Evolutionary conservation across 768 basidiomycete species (phyloP), one percentile per base, ranked within the genome.

Genomic region (Postia placenta): DNA sequence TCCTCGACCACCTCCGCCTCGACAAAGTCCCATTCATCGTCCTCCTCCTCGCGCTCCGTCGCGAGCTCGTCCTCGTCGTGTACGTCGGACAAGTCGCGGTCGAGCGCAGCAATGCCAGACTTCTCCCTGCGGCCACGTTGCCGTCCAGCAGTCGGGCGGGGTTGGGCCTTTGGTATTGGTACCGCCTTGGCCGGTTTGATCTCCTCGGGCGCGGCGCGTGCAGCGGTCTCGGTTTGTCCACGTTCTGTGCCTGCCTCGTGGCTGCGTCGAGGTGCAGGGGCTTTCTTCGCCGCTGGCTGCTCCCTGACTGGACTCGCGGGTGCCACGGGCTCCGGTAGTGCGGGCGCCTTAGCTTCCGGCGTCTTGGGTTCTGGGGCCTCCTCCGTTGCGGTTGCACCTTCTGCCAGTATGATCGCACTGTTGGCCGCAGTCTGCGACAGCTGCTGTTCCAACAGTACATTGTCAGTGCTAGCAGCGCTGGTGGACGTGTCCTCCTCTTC

Each of bases 1-100:
- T 91, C 90, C 61, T 90, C 89, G n/a, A 80, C 82, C 38, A 63
- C 62, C 7, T 58, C 56, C 33, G 78, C 79, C 58, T 92, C 88
- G 52, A 95, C 76, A 54, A 93, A 79, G 75, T 93, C 92, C 92
- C 92, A 95, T 49, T 92, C 92, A 36, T 91, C 87, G 44, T 92
- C 90, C 47, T 84, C 81, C 17, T 82, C 80, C 6, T 80, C 81
- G 26, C 61, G 60, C 45, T 74, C 74, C 17, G 68, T 70, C 48
- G 60, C 62, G 25, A 68, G 69, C 1, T 58, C 71, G 15, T 74
- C 73, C 50, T 70, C 73, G 24, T 73, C 72, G 50, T 67, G 67
- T 33, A 65, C 74, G 60, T 81, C 82, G 12, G 77, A 75, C 24
- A 88, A 67, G 60, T 82, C 80, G 40, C 81, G 78, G 64, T 92